These are phyloP conservation scores for Phytophthora sojae DNA, from an alignment of 352 stramenopile genomes.

Conservation along the genomic window DNA sequence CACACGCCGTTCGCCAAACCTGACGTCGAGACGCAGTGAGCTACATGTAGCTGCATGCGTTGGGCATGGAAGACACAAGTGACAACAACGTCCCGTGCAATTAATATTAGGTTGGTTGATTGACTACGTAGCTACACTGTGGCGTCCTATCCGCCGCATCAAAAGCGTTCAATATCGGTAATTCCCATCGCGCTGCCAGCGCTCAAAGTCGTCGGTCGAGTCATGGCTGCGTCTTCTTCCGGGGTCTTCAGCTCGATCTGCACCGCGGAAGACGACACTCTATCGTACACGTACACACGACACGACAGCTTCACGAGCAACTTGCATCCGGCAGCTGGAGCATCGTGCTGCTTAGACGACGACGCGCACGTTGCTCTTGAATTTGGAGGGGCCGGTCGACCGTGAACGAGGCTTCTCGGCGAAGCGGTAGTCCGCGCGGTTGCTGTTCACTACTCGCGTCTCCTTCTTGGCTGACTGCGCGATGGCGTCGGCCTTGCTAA, in stretches of 20 bases:
- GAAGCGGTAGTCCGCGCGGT: slow-evolving; percentile 83
- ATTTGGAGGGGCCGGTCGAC: slow-evolving; percentile 59
- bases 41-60: slow-evolving; percentile 9
- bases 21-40: slow-evolving; percentile 21
- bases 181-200: slow-evolving; percentile 1
- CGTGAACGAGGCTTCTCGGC: slow-evolving; percentile 58
- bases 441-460: slow-evolving; percentile 78
- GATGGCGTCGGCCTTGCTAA: slow-evolving; percentile 76
- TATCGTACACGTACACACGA: slow-evolving; percentile 33
- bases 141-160: slow-evolving; percentile 20
- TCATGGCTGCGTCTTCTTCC: slow-evolving; percentile 14
- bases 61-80: not conserved
- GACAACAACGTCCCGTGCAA: slow-evolving; percentile 24
- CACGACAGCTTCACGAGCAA: slow-evolving; percentile 8
- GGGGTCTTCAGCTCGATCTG: no score
- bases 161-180: slow-evolving; percentile 33
- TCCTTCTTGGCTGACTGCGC: slow-evolving; percentile 74
- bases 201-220: slow-evolving; percentile 2
- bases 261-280: slow-evolving; percentile 8
- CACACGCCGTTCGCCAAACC: slow-evolving; percentile 42
- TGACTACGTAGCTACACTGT: slow-evolving; percentile 30
- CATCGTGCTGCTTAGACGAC: slow-evolving; percentile 30
- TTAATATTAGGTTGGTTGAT: slow-evolving; percentile 43
- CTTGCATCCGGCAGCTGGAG: slow-evolving; percentile 12
- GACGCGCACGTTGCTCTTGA: slow-evolving; percentile 76